phyloP scores from a whole-genome alignment of 2,329 filamentous ascomycete genomes.

The Colletotrichum aenigma region DNA sequence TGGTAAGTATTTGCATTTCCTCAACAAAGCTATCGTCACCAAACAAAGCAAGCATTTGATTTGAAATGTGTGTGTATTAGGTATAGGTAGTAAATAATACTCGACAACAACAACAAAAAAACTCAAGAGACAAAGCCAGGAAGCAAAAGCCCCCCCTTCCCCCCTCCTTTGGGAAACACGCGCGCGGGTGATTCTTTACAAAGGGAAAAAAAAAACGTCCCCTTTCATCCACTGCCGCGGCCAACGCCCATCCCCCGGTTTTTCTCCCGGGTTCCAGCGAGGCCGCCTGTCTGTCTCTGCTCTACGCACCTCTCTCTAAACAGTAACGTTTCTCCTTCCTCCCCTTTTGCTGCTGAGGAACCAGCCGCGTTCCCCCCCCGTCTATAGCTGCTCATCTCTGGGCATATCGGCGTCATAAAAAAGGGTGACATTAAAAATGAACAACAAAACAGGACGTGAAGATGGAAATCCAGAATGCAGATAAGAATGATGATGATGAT shows the following conservation, averaged over 20 bases:
- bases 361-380: background rate
- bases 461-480: background rate
- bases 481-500: background rate
- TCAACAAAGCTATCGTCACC: background rate
- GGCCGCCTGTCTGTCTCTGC: background rate
- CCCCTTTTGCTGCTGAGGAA: background rate
- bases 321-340: background rate
- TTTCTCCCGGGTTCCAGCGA: constrained; percentile 13
- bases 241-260: constrained; percentile 2
- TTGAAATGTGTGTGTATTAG: background rate
- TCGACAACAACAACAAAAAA: background rate
- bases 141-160: background rate
- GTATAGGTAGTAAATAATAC: background rate
- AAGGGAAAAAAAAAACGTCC: background rate
- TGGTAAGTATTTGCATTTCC: background rate
- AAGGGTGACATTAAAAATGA: background rate
- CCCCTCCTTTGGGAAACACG: background rate
- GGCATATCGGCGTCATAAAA: background rate
- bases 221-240: constrained; percentile 5
- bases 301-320: background rate
- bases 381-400: background rate
- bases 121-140: background rate
- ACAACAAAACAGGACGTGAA: background rate
- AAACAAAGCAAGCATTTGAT: background rate
- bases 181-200: background rate